phyloP scores from a whole-genome alignment of 495 filamentous ascomycete genomes.

The Podospora appendiculata region DNA sequence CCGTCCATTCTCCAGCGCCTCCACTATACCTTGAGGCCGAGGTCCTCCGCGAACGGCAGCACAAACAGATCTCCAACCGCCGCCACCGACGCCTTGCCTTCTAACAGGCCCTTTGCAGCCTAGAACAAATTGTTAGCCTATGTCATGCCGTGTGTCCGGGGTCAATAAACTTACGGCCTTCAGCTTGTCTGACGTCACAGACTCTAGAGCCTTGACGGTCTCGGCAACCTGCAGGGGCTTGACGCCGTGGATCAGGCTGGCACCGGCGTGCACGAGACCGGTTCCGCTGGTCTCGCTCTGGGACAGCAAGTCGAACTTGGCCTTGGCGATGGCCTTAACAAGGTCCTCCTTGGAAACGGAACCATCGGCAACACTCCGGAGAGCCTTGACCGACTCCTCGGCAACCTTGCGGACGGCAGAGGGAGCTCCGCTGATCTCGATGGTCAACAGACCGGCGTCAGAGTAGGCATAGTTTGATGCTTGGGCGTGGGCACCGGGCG shows the following conservation, averaged over 20 bases:
- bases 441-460: slow-evolving; percentile 82
- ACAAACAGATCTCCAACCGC: slow-evolving; percentile 82
- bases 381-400: slow-evolving; percentile 62
- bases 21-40: slow-evolving; percentile 85
- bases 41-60: slow-evolving; percentile 86
- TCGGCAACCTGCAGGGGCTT: slow-evolving; percentile 84
- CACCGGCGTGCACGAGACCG: slow-evolving; percentile 48
- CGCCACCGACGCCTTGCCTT: slow-evolving; percentile 80
- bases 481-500: slow-evolving; percentile 55
- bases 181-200: slow-evolving; percentile 74
- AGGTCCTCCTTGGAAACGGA: slow-evolving; percentile 74
- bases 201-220: slow-evolving; percentile 68
- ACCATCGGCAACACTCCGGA: slow-evolving; percentile 72
- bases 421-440: slow-evolving; percentile 69
- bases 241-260: slow-evolving; percentile 60
- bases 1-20: slow-evolving; percentile 10
- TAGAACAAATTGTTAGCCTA: slow-evolving; percentile 31
- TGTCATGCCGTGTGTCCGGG: slow-evolving; percentile 1
- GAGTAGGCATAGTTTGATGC: slow-evolving; percentile 82
- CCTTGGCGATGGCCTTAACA: slow-evolving; percentile 82
- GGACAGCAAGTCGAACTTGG: slow-evolving; percentile 90
- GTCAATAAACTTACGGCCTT: slow-evolving; percentile 63
- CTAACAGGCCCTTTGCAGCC: slow-evolving; percentile 77
- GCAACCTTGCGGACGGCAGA: slow-evolving; percentile 51
- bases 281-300: slow-evolving; percentile 70